A percentile compares a stretch with the other conserved stretches of the same genome.
phyloP scores from a whole-genome alignment of 2,329 filamentous ascomycete species.

The Cadophora gregata region DNA sequence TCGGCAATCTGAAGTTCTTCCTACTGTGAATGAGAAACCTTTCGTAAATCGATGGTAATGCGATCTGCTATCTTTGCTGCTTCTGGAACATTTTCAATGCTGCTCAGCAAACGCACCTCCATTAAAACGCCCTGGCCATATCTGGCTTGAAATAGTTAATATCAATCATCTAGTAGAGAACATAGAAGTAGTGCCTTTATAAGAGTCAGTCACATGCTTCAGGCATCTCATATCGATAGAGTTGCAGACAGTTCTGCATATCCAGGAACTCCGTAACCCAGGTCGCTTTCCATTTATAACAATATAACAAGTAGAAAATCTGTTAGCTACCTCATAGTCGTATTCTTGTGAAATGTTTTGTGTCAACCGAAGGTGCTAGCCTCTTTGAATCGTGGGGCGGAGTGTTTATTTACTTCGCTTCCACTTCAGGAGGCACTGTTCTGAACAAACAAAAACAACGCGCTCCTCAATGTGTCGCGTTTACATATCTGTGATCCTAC shows the following conservation, averaged over 20 bases:
- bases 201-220: no score
- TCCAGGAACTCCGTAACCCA: background rate
- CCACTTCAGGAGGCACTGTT: background rate
- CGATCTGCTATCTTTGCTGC: background rate
- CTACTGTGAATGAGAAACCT: background rate
- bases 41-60: background rate
- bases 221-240: background rate
- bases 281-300: background rate
- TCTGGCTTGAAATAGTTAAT: no score
- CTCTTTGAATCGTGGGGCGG: background rate
- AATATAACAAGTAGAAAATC: background rate
- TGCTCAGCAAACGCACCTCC: background rate
- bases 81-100: background rate
- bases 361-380: background rate
- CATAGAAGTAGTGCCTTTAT: no score
- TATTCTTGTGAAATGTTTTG: background rate
- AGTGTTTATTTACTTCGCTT: background rate
- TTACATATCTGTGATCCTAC: no score
- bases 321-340: background rate
- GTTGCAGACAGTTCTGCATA: background rate
- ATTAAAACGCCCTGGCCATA: no score
- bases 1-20: background rate
- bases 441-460: background rate
- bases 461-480: background rate
- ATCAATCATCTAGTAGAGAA: no score